These are phyloP conservation scores for Fusarium liriodendri DNA, from an alignment of 2,329 filamentous ascomycete species.

Conservation along the genomic window DNA sequence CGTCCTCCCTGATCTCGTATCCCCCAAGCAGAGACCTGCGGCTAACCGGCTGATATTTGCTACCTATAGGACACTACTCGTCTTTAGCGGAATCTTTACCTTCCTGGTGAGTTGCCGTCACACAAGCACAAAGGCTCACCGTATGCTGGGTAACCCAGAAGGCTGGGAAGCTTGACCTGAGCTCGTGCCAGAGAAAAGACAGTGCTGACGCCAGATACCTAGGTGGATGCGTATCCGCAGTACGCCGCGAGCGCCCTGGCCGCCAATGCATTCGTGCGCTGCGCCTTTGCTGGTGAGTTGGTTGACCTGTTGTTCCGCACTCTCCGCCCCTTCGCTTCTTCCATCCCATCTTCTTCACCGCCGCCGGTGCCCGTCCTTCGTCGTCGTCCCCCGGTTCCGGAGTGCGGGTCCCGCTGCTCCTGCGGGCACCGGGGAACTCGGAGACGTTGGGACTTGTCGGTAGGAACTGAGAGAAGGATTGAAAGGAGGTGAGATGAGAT, in stretches of 20 bases:
- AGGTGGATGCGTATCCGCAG: constrained; percentile 80
- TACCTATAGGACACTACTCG: constrained; percentile 73
- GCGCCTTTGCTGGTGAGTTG: constrained; percentile 74
- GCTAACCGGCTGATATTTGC: constrained; percentile 43
- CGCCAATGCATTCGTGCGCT: constrained; percentile 84
- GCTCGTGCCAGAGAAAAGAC: constrained; percentile 30
- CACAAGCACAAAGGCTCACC: constrained; percentile 24
- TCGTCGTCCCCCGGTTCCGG: constrained; percentile 1
- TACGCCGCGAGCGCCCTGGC: constrained; percentile 84
- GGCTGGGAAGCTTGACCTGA: constrained; percentile 14
- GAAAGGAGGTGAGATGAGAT: background rate
- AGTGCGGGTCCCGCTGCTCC: background rate
- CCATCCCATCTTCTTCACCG: constrained; percentile 10
- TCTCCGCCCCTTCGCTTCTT: background rate
- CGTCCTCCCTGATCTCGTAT: constrained; percentile 36
- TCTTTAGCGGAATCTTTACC: constrained; percentile 88
- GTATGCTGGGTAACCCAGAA: constrained; percentile 29
- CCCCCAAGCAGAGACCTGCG: constrained; percentile 26
- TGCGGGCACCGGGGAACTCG: background rate
- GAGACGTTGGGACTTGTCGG: background rate
- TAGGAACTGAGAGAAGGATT: background rate
- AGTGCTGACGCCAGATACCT: constrained; percentile 30
- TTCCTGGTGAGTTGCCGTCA: constrained; percentile 73
- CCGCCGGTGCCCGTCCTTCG: constrained; percentile 2
- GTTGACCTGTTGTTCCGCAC: background rate